Evolutionary conservation across 1,284 basidiomycete species (phyloP).

Genomic region (Boletus semigastroideus): DNA sequence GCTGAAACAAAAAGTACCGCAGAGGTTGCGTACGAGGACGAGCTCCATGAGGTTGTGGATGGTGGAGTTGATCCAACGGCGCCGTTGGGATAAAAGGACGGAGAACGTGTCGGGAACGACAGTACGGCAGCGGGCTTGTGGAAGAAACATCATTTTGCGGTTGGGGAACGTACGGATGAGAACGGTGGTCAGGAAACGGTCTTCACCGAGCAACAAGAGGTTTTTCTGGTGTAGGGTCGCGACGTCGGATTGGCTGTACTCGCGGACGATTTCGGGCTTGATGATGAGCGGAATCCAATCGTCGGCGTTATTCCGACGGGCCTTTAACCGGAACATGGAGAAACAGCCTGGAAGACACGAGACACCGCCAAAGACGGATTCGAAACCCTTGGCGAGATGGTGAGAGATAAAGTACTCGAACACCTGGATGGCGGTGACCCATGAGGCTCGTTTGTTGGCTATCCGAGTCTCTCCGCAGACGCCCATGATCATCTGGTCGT

Average conservation of each 20-base stretch:
- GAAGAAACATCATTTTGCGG: slow-evolving; percentile 99
- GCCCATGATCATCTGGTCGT: slow-evolving; percentile 99
- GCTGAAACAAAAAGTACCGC: slow-evolving; percentile 94
- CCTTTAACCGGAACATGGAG: slow-evolving; percentile 99
- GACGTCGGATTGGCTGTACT: slow-evolving; percentile 94
- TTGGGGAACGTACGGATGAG: slow-evolving; percentile 96
- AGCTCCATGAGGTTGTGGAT: slow-evolving; percentile 99
- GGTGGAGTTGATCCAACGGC: slow-evolving; percentile 99
- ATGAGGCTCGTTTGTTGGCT: slow-evolving; percentile 95
- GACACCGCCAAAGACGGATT: slow-evolving; percentile 99
- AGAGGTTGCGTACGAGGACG: slow-evolving; percentile 93
- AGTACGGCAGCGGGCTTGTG: slow-evolving; percentile 93
- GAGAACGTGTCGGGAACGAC: slow-evolving; percentile 95
- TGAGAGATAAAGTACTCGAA: slow-evolving; percentile 99
- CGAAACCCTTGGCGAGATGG: slow-evolving; percentile 97
- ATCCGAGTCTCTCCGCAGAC: slow-evolving; percentile 98
- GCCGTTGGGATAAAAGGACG: slow-evolving; percentile 92
- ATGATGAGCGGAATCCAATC: slow-evolving; percentile 98
- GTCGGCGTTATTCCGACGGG: slow-evolving; percentile 80
- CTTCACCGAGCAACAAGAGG: slow-evolving; percentile 93
- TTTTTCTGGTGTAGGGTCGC: slow-evolving; percentile 98
- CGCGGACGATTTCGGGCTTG: slow-evolving; percentile 96
- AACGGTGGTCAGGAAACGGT: slow-evolving; percentile 96
- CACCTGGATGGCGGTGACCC: slow-evolving; percentile 98
- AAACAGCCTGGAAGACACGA: slow-evolving; percentile 99